Conservation (phyloP, 2,329 filamentous ascomycete species). For the Macrophomina pseudophaseolina region DNA sequence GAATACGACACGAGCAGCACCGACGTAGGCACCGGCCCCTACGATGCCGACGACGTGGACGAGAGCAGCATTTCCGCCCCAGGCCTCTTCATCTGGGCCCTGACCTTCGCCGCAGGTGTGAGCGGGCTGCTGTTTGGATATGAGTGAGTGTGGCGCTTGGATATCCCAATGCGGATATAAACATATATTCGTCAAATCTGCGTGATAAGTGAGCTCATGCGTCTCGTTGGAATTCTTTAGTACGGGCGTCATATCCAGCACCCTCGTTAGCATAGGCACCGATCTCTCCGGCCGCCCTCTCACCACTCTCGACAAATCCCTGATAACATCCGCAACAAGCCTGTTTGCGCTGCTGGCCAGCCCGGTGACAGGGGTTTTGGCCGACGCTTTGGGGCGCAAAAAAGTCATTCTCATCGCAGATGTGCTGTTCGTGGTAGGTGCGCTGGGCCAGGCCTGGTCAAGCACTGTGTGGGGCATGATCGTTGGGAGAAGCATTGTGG, state of each 20-base stretch:
- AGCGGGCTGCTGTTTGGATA: slow-evolving; percentile 66
- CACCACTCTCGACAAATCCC: slow-evolving; percentile 62
- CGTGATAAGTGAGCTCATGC: background rate
- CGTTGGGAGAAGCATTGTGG: slow-evolving; percentile 39
- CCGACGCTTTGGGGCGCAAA: slow-evolving; percentile 82
- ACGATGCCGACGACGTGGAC: slow-evolving; percentile 25
- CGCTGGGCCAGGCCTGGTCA: slow-evolving; percentile 37
- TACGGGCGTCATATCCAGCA: slow-evolving; percentile 67
- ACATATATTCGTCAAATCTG: too few relatives aligned
- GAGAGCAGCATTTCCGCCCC: slow-evolving; percentile 35
- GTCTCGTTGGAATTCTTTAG: slow-evolving; percentile 34
- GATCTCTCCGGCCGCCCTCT: slow-evolving; percentile 57
- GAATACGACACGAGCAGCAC: background rate
- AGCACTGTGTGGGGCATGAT: slow-evolving; percentile 37
- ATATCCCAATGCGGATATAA: too few relatives aligned
- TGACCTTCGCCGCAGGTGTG: slow-evolving; percentile 63
- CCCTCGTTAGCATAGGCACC: slow-evolving; percentile 60
- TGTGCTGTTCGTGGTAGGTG: slow-evolving; percentile 52
- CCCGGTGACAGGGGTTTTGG: slow-evolving; percentile 59
- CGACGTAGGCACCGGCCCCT: slow-evolving; percentile 3
- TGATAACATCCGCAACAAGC: slow-evolving; percentile 64
- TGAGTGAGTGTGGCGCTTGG: slow-evolving; percentile 48
- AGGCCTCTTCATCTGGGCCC: slow-evolving; percentile 57
- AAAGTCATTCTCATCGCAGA: slow-evolving; percentile 72
- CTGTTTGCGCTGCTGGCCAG: slow-evolving; percentile 63